Evolutionary conservation across 352 stramenopile species (phyloP).

Genomic region (Thalassiosira ordinaria): DNA sequence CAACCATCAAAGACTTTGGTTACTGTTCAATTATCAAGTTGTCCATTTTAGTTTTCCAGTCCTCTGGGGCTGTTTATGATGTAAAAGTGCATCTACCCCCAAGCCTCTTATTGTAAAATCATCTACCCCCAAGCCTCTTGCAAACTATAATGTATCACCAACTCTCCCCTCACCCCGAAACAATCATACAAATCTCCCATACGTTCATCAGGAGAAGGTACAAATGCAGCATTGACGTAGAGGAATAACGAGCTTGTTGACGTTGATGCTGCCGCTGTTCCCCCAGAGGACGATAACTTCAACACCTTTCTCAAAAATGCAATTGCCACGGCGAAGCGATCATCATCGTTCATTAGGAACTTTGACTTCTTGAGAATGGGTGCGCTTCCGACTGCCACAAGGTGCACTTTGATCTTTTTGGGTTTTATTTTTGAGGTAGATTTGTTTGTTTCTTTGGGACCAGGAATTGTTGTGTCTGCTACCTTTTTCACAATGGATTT

Average conservation of each 20-base stretch:
- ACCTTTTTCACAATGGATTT: constrained; percentile 5
- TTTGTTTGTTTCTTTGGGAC: constrained; percentile 10
- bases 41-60: too few species aligned
- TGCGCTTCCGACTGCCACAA: constrained; percentile 79
- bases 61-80: too few species aligned
- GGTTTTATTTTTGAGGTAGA: constrained; percentile 5
- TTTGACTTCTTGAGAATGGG: constrained; percentile 86
- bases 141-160: constrained; percentile 86
- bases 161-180: constrained; percentile 79
- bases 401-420: constrained; percentile 83
- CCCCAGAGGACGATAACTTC: constrained; percentile 49
- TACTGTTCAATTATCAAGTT: too few species aligned
- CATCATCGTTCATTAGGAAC: constrained; percentile 74
- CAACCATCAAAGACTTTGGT: too few species aligned
- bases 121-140: constrained; percentile 83
- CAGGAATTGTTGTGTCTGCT: constrained; percentile 5
- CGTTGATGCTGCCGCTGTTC: background rate
- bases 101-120: too few species aligned
- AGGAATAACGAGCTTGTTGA: constrained; percentile 70
- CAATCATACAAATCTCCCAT: constrained; percentile 81
- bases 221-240: constrained; percentile 80
- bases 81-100: too few species aligned
- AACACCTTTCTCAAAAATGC: constrained; percentile 80
- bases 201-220: constrained; percentile 71
- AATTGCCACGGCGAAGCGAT: constrained; percentile 71